Evolutionary conservation across 345 rosid species (phyloP).

Genomic region (Lepidium didymum): DNA sequence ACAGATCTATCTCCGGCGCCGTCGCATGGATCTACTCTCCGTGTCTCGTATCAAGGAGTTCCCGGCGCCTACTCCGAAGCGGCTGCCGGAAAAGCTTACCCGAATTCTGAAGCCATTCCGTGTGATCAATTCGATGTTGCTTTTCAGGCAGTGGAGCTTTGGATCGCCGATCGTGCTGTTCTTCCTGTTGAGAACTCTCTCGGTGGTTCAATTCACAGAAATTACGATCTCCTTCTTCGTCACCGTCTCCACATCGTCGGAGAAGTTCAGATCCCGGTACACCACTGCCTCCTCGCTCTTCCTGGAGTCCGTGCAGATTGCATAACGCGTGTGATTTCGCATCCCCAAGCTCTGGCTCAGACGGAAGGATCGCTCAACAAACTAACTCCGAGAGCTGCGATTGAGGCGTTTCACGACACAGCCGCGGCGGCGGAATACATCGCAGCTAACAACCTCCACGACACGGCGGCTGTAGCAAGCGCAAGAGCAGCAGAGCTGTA

Average conservation of each 20-base stretch:
- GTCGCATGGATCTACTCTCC: slow-evolving; percentile 70
- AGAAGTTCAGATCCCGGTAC: slow-evolving; percentile 88
- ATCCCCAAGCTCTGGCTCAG: slow-evolving; percentile 92
- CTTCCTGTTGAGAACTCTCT: slow-evolving; percentile 89
- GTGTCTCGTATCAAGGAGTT: slow-evolving; percentile 84
- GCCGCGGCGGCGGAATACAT: slow-evolving; percentile 95
- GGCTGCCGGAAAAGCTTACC: slow-evolving; percentile 92
- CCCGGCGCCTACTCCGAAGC: slow-evolving; percentile 97
- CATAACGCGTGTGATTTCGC: slow-evolving; percentile 79
- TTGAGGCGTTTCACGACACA: slow-evolving; percentile 92
- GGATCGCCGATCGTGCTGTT: slow-evolving; percentile 96
- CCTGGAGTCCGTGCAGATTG: slow-evolving; percentile 75
- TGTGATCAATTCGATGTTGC: slow-evolving; percentile 97
- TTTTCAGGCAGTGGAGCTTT: slow-evolving; percentile 80
- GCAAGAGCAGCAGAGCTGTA: slow-evolving; percentile 72
- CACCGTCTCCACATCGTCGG: slow-evolving; percentile 97
- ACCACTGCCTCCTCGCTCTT: slow-evolving; percentile 89
- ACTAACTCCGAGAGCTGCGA: slow-evolving; percentile 61
- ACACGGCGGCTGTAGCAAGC: slow-evolving; percentile 67
- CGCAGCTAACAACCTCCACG: slow-evolving; percentile 57
- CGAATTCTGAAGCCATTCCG: slow-evolving; percentile 86
- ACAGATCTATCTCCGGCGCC: slow-evolving; percentile 87
- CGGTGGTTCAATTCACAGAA: slow-evolving; percentile 92
- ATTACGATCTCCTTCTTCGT: slow-evolving; percentile 90
- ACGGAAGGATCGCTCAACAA: slow-evolving; percentile 79